Base-by-base conservation (phyloP, 805 yeast genomes). In the Cyberlindnera veronae region DNA sequence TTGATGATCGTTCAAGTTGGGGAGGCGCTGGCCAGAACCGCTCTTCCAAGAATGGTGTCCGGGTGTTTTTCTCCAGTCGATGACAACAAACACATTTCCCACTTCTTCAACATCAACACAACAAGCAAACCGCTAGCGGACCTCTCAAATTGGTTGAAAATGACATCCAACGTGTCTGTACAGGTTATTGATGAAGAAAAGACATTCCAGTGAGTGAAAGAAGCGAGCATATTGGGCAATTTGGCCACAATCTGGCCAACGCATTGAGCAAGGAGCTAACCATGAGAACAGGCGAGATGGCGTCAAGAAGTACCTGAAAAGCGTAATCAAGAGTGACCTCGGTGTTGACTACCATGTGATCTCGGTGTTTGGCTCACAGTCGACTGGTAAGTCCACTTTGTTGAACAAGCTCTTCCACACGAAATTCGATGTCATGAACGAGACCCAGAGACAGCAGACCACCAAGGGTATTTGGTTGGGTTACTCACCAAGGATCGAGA, bases 331-430 rank as follows among this genome's bases (percentile, higher is more conserved):
- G 20, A 47, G 55, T 32, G 69, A 69, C 31, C 69, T 72, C 12
- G 95, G 90, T 0, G 66, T 83, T 41, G 71, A 82, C 51, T 90
- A 91, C 66, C 96, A 93, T 61, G 79, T 93, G 15, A 86, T 93
- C 4, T 82, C 98, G 0, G 99, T 93, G 28, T 93, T 93, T 69
- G 99, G 99, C 5, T 88, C 96, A 1, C 99, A 93, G 60, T 84
- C 95, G 3, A 89, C 97, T 5, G 99, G 99, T 39, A 93, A 93
- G 63, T 88, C 96, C 2, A 93, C 99, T 1, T 71, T 93, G 43
- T 71, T 93, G 54, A 93, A 93, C 64, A 77, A 79, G 32, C 64
- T 93, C 42, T 93, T 93, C 66, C 84, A 84, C 48, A 93, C 98
- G 9, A 64, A 73, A 31, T 93, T 93, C 58, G 96, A 86, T 53